These are phyloP conservation scores for Avena sativa DNA, from an alignment of 176 grass and related monocot species.

Conservation along the genomic window DNA sequence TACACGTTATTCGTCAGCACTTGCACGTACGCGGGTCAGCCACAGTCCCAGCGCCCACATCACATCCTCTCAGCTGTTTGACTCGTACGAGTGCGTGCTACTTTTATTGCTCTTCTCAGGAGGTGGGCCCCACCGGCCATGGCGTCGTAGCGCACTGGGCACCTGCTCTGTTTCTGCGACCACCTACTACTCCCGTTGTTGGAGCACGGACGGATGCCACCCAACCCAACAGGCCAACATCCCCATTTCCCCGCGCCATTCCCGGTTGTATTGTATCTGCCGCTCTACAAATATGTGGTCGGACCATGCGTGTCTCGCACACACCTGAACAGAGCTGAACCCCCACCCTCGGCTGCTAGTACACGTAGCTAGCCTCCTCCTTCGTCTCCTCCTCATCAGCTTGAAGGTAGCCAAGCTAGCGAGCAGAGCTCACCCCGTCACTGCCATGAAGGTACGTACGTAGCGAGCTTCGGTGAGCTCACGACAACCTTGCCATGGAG, in stretches of 20 bases:
- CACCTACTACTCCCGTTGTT: background rate
- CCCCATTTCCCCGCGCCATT: background rate
- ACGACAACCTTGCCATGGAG: too few relatives aligned
- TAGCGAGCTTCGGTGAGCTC: too few relatives aligned
- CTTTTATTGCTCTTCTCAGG: background rate
- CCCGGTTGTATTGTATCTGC: background rate
- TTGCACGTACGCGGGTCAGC: background rate
- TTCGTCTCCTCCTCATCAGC: background rate
- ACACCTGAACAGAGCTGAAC: too few relatives aligned
- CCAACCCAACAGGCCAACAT: background rate
- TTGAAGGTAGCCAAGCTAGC: background rate
- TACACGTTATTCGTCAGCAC: background rate
- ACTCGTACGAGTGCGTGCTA: background rate
- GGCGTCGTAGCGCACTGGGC: background rate
- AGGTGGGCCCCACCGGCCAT: background rate
- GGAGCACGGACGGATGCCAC: background rate
- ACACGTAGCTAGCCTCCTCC: background rate
- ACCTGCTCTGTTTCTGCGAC: constrained; percentile 5
- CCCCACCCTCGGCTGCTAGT: background rate
- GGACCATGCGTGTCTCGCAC: background rate
- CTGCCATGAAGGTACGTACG: background rate
- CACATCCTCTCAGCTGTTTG: background rate
- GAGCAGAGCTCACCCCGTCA: background rate
- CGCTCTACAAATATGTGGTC: background rate
- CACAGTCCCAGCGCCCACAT: background rate